Evolutionary conservation across 768 basidiomycete species (phyloP).

Genomic region (Mycena belliarum): DNA sequence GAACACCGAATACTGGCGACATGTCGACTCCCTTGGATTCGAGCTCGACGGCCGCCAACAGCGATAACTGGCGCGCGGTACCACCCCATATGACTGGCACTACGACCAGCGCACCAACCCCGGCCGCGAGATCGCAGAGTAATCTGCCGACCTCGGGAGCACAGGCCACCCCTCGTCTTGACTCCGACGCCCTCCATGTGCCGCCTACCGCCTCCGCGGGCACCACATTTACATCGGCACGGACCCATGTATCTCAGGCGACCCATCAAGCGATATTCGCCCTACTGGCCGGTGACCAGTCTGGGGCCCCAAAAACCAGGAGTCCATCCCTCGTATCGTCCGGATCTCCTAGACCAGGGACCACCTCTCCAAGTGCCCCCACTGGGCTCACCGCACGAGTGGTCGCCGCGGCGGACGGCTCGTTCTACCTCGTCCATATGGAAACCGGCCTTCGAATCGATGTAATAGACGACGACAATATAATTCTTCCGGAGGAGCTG

Average conservation of each 20-base stretch:
- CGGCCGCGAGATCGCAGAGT: neutral
- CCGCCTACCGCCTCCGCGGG: too few relatives aligned
- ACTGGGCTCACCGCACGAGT: neutral
- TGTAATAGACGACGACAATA: neutral
- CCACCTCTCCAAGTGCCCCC: neutral
- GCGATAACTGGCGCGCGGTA: too few relatives aligned
- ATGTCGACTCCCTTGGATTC: too few relatives aligned
- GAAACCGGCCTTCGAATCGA: too few relatives aligned
- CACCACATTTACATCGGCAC: too few relatives aligned
- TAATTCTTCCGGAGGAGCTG: neutral
- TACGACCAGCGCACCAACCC: neutral
- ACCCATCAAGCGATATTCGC: neutral
- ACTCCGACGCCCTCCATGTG: too few relatives aligned
- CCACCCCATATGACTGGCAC: neutral
- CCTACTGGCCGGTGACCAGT: neutral
- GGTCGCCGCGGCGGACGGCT: neutral
- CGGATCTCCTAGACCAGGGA: neutral
- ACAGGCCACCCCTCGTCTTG: too few relatives aligned
- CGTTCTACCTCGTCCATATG: neutral
- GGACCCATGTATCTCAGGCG: too few relatives aligned
- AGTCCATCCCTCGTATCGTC: neutral
- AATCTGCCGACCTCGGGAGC: too few relatives aligned
- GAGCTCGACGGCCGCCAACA: too few relatives aligned
- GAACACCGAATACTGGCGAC: too few relatives aligned
- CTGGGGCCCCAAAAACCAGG: neutral